phyloP scores from a whole-genome alignment of 345 rosid species.

The Punica granatum region DNA sequence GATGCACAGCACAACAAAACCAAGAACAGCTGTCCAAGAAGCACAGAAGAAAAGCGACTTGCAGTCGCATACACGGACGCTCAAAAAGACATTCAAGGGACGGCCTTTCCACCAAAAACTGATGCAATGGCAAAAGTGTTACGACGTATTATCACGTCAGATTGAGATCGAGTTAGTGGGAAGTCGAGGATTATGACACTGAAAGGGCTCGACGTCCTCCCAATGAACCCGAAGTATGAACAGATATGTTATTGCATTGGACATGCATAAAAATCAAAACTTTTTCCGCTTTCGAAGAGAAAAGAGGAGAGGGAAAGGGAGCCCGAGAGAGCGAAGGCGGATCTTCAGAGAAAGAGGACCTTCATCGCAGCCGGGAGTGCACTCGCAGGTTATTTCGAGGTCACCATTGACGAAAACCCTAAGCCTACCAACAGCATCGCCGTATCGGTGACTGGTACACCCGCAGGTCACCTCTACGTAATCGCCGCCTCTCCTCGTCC shows the following conservation, averaged over 20 bases:
- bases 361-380: conserved; percentile 98
- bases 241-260: conserved; percentile 9
- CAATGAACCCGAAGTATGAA: conserved; percentile 27
- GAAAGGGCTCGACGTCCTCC: background rate
- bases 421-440: conserved; percentile 98
- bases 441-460: conserved; percentile 96
- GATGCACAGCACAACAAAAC: background rate
- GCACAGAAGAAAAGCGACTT: conserved; percentile 12
- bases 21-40: conserved; percentile 12
- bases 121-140: background rate
- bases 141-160: background rate
- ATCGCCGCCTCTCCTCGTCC: conserved; percentile 57
- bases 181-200: background rate
- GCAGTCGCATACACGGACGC: background rate
- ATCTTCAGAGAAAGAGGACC: conserved; percentile 37
- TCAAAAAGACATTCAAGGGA: no score
- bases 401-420: conserved; percentile 95
- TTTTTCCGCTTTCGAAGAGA: conserved; percentile 16
- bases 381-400: conserved; percentile 91
- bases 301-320: background rate
- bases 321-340: background rate
- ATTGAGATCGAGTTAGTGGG: background rate
- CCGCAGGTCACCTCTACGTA: conserved; percentile 94
- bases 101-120: background rate
- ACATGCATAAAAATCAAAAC: conserved; percentile 37